These are phyloP conservation scores for Pseudonitzschia multiseries DNA, from an alignment of 108 stramenopile genomes.

Conservation along the genomic window DNA sequence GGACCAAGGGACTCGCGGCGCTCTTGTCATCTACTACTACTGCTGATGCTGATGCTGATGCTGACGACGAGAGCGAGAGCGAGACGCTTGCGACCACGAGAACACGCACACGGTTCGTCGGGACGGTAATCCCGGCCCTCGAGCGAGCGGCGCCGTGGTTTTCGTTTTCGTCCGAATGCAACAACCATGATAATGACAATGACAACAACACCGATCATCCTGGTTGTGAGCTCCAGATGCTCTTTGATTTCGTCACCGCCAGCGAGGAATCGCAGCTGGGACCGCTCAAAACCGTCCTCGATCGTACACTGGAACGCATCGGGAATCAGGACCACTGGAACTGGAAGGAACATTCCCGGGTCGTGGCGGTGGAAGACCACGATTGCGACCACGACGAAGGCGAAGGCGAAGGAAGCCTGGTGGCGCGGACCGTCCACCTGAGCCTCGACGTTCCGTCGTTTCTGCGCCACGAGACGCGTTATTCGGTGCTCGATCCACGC, in stretches of 20 bases:
- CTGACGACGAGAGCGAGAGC: too few relatives aligned
- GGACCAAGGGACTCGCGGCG: too few relatives aligned
- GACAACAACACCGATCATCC: too few relatives aligned
- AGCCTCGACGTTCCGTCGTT: slow-evolving; percentile 68
- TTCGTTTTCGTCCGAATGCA: too few relatives aligned
- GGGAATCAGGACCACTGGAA: not conserved
- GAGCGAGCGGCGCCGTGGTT: slow-evolving; percentile 49
- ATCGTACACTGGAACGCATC: slow-evolving; percentile 31
- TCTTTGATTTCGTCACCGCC: slow-evolving; percentile 62
- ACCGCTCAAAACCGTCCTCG: slow-evolving; percentile 40
- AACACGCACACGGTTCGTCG: slow-evolving; percentile 22
- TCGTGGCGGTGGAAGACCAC: slow-evolving; percentile 20
- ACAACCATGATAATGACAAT: too few relatives aligned
- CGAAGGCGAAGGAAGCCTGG: not conserved
- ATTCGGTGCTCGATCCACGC: slow-evolving; percentile 31
- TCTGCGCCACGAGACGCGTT: slow-evolving; percentile 40
- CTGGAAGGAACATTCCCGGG: slow-evolving; percentile 36
- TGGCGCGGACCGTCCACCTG: slow-evolving; percentile 60
- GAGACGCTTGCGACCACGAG: too few relatives aligned
- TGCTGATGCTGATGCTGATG: too few relatives aligned
- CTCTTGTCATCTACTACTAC: too few relatives aligned
- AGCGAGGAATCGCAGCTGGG: slow-evolving; percentile 53
- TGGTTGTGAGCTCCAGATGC: too few relatives aligned
- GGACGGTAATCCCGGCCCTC: slow-evolving; percentile 43
- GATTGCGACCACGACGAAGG: slow-evolving; percentile 12